These are phyloP conservation scores for Candida tetrigidarum DNA, from an alignment of 1,139 yeast genomes.

Conservation along the genomic window DNA sequence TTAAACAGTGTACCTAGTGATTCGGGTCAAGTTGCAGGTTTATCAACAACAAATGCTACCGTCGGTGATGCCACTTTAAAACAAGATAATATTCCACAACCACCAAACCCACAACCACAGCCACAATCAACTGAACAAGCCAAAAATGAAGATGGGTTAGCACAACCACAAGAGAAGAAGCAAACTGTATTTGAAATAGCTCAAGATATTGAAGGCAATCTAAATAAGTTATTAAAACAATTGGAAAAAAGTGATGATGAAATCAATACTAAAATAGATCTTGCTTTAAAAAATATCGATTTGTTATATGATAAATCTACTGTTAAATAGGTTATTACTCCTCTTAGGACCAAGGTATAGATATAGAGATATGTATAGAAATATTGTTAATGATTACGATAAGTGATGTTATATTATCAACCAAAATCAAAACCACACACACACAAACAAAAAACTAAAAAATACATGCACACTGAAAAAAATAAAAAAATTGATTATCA, in stretches of 20 bases:
- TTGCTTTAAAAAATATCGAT: slow-evolving; percentile 25
- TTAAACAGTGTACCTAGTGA: neutral
- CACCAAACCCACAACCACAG: neutral
- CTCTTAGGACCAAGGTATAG: neutral
- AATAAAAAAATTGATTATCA: neutral
- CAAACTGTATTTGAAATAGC: slow-evolving; percentile 57
- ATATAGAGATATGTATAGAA: neutral
- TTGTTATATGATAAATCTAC: slow-evolving; percentile 6
- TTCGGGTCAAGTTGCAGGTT: neutral
- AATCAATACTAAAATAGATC: slow-evolving; percentile 31
- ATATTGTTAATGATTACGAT: neutral
- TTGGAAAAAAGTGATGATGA: slow-evolving; percentile 36
- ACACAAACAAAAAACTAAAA: neutral
- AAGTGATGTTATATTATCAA: too few relatives aligned
- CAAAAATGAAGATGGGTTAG: slow-evolving; percentile 11
- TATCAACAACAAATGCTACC: neutral
- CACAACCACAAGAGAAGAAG: slow-evolving; percentile 17
- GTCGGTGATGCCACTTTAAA: neutral
- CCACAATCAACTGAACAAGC: slow-evolving; percentile 5
- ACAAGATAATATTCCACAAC: neutral
- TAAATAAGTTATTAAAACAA: slow-evolving; percentile 34
- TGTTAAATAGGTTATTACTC: too few relatives aligned
- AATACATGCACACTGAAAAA: neutral
- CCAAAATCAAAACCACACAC: too few relatives aligned
- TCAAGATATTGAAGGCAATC: slow-evolving; percentile 47